Conservation (phyloP, 306 rosid genomes). For the Adenanthera pavonina region DNA sequence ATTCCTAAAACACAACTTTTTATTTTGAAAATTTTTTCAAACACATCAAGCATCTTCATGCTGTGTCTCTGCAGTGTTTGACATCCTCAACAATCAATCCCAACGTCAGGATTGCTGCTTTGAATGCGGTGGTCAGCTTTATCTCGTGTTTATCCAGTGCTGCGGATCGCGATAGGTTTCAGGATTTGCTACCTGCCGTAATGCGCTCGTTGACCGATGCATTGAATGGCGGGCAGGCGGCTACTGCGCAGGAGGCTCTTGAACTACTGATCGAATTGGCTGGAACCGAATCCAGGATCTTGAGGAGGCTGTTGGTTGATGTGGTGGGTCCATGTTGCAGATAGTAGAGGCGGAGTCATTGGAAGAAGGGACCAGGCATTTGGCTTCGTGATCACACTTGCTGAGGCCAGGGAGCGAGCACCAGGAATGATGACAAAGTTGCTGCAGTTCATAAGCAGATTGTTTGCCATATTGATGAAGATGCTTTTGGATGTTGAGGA, state of each 20-base stretch:
- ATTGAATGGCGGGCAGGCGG: slow-evolving; percentile 81
- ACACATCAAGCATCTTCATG: slow-evolving; percentile 82
- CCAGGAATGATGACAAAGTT: slow-evolving; percentile 9
- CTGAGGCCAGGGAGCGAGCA: slow-evolving; percentile 11
- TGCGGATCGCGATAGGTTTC: slow-evolving; percentile 80
- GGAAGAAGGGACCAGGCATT: slow-evolving; percentile 11
- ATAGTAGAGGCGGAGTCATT: neutral
- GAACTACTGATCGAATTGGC: slow-evolving; percentile 92
- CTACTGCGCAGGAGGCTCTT: slow-evolving; percentile 91
- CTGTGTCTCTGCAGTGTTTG: slow-evolving; percentile 75
- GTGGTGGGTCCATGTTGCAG: slow-evolving; percentile 38
- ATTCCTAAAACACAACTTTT: too few species aligned
- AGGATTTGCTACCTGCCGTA: slow-evolving; percentile 92
- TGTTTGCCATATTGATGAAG: slow-evolving; percentile 6
- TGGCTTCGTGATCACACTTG: slow-evolving; percentile 9
- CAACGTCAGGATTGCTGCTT: slow-evolving; percentile 82
- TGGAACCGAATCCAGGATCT: slow-evolving; percentile 84
- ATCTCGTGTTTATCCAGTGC: slow-evolving; percentile 85
- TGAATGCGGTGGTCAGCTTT: slow-evolving; percentile 90
- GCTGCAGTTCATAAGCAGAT: slow-evolving; percentile 4
- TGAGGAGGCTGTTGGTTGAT: slow-evolving; percentile 83
- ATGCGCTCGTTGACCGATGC: slow-evolving; percentile 87
- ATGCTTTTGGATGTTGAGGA: slow-evolving; percentile 5
- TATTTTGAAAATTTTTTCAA: too few species aligned
- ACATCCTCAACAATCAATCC: slow-evolving; percentile 51